phyloP scores from a whole-genome alignment of 2,329 filamentous ascomycete genomes.

The Curvularia lunata region DNA sequence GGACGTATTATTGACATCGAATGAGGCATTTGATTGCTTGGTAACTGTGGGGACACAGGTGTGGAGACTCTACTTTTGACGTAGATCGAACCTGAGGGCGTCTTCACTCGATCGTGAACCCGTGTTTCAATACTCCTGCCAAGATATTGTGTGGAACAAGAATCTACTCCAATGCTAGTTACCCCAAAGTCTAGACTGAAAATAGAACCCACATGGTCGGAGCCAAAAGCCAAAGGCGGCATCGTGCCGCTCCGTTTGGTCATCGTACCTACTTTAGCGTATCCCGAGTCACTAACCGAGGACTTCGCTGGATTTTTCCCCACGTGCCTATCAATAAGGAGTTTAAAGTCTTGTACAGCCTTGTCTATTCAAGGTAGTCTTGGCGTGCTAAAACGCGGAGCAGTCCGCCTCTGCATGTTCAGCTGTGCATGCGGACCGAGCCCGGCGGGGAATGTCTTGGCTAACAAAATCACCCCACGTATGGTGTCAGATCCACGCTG shows the following conservation, averaged over 20 bases:
- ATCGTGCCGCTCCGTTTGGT: background rate
- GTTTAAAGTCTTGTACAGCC: background rate
- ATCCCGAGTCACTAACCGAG: background rate
- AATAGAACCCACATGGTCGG: background rate
- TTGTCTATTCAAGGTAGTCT: background rate
- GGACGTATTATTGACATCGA: background rate
- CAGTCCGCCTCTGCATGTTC: background rate
- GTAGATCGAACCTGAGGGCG: background rate
- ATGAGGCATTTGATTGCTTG: background rate
- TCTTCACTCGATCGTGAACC: background rate
- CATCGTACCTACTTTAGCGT: background rate
- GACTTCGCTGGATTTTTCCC: background rate
- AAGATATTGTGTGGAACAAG: background rate
- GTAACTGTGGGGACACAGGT: background rate
- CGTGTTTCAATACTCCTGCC: background rate
- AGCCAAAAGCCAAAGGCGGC: background rate
- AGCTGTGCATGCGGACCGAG: background rate
- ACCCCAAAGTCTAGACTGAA: background rate
- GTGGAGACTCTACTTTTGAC: background rate
- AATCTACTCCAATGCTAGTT: background rate
- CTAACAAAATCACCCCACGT: background rate
- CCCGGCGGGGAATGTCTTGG: background rate
- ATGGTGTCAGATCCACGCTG: background rate
- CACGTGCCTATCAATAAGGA: background rate
- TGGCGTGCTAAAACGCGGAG: slow-evolving; percentile 1